Conservation (phyloP, 2,329 filamentous ascomycete species). For the Ophiostoma perfectum region DNA sequence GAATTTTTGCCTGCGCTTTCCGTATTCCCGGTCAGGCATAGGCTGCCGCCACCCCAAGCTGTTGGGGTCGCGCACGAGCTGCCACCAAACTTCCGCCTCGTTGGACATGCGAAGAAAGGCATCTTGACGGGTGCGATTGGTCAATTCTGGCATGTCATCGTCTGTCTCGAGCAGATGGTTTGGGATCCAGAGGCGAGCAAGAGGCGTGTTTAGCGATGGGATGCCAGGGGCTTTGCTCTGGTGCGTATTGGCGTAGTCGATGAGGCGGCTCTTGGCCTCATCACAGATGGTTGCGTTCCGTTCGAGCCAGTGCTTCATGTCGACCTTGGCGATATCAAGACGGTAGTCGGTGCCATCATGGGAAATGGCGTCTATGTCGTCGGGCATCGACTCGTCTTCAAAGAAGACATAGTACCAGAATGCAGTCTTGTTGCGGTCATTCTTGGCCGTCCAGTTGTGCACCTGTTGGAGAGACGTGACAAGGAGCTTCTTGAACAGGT, state of each 20-base stretch:
- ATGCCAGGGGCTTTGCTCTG: slow-evolving; percentile 46
- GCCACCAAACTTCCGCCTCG: slow-evolving; percentile 63
- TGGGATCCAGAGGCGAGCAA: slow-evolving; percentile 54
- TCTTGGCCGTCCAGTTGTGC: slow-evolving; percentile 64
- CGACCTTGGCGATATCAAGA: slow-evolving; percentile 52
- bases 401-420: slow-evolving; percentile 64
- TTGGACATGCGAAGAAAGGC: slow-evolving; percentile 53
- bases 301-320: slow-evolving; percentile 58
- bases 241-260: slow-evolving; percentile 49
- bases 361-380: slow-evolving; percentile 47
- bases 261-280: slow-evolving; percentile 49
- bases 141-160: slow-evolving; percentile 46
- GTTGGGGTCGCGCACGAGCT: slow-evolving; percentile 55
- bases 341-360: slow-evolving; percentile 50
- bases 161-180: slow-evolving; percentile 41
- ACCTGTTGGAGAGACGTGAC: slow-evolving; percentile 62
- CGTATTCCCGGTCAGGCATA: slow-evolving; percentile 57
- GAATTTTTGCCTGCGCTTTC: slow-evolving; percentile 51
- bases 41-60: slow-evolving; percentile 53
- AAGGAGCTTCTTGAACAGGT: slow-evolving; percentile 61
- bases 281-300: slow-evolving; percentile 56
- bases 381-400: slow-evolving; percentile 48
- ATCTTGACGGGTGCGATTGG: slow-evolving; percentile 56
- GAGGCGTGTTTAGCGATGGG: slow-evolving; percentile 45
- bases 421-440: slow-evolving; percentile 64